A percentile compares a stretch with the other conserved stretches of the same genome.
phyloP scores from a whole-genome alignment of 2,329 filamentous ascomycete species.

The Sporothrix globosa region DNA sequence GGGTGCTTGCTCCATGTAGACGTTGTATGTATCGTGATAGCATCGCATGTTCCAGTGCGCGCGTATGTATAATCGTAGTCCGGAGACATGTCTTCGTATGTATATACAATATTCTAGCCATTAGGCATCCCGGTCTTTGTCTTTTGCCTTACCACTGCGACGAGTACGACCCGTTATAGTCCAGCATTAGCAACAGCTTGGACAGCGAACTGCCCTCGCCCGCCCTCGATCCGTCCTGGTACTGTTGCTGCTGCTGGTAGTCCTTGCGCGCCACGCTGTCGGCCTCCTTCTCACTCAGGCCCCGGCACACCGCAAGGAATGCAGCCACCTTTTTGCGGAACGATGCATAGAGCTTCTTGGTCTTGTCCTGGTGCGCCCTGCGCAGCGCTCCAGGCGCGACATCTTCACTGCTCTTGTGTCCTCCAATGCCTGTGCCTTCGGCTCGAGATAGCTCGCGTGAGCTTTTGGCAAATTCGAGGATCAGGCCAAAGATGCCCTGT shows the following conservation, averaged over 20 bases:
- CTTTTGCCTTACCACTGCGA: background rate
- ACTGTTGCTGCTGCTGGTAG: conserved; percentile 36
- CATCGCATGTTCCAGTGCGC: background rate
- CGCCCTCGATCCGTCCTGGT: conserved; percentile 31
- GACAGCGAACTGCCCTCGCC: conserved; percentile 36
- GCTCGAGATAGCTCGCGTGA: conserved; percentile 46
- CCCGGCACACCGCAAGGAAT: conserved; percentile 73
- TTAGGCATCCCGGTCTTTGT: background rate
- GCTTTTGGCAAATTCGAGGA: conserved; percentile 71
- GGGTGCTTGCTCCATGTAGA: too few species aligned
- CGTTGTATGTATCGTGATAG: conserved; percentile 11
- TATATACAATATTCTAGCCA: background rate
- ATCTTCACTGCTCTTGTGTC: background rate
- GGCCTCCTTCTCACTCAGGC: conserved; percentile 65
- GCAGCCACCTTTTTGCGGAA: conserved; percentile 74
- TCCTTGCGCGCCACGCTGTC: conserved; percentile 43
- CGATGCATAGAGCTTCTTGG: conserved; percentile 58
- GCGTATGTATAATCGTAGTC: background rate
- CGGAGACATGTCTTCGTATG: background rate
- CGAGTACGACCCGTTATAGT: conserved; percentile 38
- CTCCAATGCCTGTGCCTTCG: conserved; percentile 24
- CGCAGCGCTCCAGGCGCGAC: background rate
- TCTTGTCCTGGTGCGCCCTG: conserved; percentile 41
- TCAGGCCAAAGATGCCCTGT: conserved; percentile 72
- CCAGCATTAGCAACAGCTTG: conserved; percentile 41